These are phyloP conservation scores for Melastoma malabathricum DNA, from an alignment of 345 rosid species.

Conservation along the genomic window DNA sequence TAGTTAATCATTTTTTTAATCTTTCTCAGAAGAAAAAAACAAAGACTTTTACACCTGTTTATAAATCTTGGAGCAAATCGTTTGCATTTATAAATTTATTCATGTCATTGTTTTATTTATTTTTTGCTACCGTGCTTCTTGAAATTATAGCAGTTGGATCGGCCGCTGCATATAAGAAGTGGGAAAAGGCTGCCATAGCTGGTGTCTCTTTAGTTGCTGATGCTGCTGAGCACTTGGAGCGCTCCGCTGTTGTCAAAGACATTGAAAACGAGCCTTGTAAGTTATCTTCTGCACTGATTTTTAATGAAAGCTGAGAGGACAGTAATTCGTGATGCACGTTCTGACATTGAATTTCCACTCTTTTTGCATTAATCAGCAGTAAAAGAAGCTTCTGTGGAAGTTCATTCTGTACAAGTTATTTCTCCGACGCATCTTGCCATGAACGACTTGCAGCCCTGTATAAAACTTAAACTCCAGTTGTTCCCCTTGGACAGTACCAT, in stretches of 20 bases:
- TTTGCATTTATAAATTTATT: too few relatives aligned
- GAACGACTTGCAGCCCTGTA: conserved; percentile 29
- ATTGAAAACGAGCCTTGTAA: conserved; percentile 33
- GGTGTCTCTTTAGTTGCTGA: conserved; percentile 99
- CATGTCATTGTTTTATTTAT: too few relatives aligned
- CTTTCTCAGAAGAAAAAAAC: too few relatives aligned
- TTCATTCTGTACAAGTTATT: conserved; percentile 25
- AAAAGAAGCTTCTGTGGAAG: conserved; percentile 13
- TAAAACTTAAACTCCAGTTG: conserved; percentile 86
- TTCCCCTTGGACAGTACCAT: conserved; percentile 91
- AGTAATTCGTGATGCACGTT: too few relatives aligned
- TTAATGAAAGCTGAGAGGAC: neutral
- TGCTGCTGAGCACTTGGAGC: conserved; percentile 98
- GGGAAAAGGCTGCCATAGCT: conserved; percentile 99
- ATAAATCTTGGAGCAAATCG: too few relatives aligned
- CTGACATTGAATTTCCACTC: neutral
- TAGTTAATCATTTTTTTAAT: too few relatives aligned
- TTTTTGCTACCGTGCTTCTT: too few relatives aligned
- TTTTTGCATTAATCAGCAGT: conserved; percentile 16
- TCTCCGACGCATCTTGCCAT: conserved; percentile 28
- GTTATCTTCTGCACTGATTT: neutral
- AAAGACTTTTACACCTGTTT: too few relatives aligned
- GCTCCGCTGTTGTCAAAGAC: conserved; percentile 39
- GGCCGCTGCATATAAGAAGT: conserved; percentile 66
- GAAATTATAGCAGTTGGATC: conserved; percentile 19